Evolutionary conservation across 148 eudicot species (phyloP), one percentile per base, ranked within the genome.

Genomic region (Gaultheria prostrata): DNA sequence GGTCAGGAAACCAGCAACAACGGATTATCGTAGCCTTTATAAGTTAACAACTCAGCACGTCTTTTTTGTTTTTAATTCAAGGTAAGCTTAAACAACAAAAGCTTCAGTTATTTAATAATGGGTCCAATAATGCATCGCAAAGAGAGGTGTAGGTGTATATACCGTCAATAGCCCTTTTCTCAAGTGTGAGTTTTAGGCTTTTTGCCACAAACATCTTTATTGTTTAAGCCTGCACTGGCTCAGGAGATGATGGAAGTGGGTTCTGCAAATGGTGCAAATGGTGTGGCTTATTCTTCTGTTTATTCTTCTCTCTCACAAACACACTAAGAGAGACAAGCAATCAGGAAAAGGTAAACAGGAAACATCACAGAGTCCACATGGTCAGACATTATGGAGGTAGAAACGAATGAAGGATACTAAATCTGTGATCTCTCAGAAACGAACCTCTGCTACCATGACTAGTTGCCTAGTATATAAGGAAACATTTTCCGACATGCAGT

Each of bases 1-100:
- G 83, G 79, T 77, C 82, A 73, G 33, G 49, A 77, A 84, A 84
- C n/a, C 24, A 75, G 74, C 80, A 80, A 63, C 24, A 1, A 51
- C 15, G 46, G 3, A 11, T 65, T 2, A 77, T 35, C 57, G 39
- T 14, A 65, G 51, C 56, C 70, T 30, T 73, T 50, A 80, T 12
- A 8, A 12, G n/a, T 39, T 77, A 53, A 28, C 43, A 21, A 2
- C 59, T 78, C 39, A 57, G 69, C 35, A n/a, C 21, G 33, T 30
- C 65, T 74, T 39, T 59, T 54, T 17, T 21, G 65, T 59, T 24
- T 18, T 59, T 59, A 21, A 59, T 26, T 26, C 8, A 65, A 65
- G 71, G 71, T 65, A 65, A 65, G 9, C 4, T 10, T 26, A 26
- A 65, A 10, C 69, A 63, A 8, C 15, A 63, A 26, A 39, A 28